Base-by-base conservation (phyloP, 441 rosid genomes). In the Euphorbia corollata region DNA sequence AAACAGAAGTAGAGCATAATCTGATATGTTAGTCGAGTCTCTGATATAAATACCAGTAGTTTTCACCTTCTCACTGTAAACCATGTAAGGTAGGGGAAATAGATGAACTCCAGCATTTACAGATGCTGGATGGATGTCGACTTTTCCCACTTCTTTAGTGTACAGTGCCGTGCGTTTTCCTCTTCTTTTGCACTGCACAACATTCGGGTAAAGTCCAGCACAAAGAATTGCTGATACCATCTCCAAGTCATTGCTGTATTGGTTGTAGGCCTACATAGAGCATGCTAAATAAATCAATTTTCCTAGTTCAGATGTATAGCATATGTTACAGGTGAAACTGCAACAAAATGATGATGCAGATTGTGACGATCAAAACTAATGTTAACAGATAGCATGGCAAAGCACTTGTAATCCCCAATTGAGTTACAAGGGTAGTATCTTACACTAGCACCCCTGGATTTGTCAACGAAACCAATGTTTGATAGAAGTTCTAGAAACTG, bases 191-290 rank as follows among this genome's bases (percentile, higher is more conserved):
- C 99, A 93, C 67, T 89, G 99, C 77, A 93, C 96, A 58, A 91
- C 96, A 61, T 91, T 93, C 68, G 99, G 99, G 81, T 85, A 93
- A 68, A 93, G 93, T 59, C 99, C 99, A 16, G 96, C 99, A 74
- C 95, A 93, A 56, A 93, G 87, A 67, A 89, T 77, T 57, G 97
- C 96, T 23, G 79, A 84, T 22, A 89, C 81, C 96, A 93, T 89
- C 90, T 93, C 99, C 75, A 89, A 71, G 76, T 93, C 90, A 20
- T 86, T 71, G 77, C 93, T 87, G 79, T 84, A 86, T 58, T 72
- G 89, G 77, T 93, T 91, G 84, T 89, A 93, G 34, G 87, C 88
- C 97, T 93, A 83, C 74, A 83, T 7, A 53, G 55, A 16, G 39
- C 65, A 67, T 27, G 19, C 56, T 55, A 27, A 64, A 30, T 59